phyloP scores from a whole-genome alignment of 2,329 filamentous ascomycete genomes.

The Didymella sp. region DNA sequence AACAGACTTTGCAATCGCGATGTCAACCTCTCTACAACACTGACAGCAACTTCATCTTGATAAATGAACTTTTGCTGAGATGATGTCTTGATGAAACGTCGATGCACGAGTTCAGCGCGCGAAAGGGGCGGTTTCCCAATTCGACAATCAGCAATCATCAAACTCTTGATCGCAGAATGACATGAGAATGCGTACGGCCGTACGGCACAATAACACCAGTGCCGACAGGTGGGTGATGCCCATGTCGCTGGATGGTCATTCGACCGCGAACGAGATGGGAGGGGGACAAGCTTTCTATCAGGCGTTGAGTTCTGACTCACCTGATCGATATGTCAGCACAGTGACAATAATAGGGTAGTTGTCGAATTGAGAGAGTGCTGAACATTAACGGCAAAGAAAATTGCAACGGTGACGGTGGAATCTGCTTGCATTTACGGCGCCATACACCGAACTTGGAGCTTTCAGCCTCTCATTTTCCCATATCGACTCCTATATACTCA shows the following conservation, averaged over 20 bases:
- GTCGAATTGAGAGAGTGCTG: too few relatives aligned
- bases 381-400: too few relatives aligned
- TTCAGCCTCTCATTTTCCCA: too few relatives aligned
- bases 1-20: background rate
- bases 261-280: background rate
- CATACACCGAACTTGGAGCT: too few relatives aligned
- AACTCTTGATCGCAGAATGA: background rate
- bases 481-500: too few relatives aligned
- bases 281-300: background rate
- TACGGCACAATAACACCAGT: background rate
- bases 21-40: background rate
- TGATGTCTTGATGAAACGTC: background rate
- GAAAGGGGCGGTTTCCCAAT: background rate
- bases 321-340: slow-evolving; percentile 3
- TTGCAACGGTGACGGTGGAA: too few relatives aligned
- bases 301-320: background rate
- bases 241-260: background rate
- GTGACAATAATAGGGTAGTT: background rate
- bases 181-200: background rate
- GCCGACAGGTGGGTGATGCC: background rate
- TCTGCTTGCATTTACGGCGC: too few relatives aligned
- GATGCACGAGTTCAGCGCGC: background rate
- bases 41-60: background rate
- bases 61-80: background rate
- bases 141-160: background rate